Conservation (phyloP, 257 asterid genomes). For the Gentiana dahurica region DNA sequence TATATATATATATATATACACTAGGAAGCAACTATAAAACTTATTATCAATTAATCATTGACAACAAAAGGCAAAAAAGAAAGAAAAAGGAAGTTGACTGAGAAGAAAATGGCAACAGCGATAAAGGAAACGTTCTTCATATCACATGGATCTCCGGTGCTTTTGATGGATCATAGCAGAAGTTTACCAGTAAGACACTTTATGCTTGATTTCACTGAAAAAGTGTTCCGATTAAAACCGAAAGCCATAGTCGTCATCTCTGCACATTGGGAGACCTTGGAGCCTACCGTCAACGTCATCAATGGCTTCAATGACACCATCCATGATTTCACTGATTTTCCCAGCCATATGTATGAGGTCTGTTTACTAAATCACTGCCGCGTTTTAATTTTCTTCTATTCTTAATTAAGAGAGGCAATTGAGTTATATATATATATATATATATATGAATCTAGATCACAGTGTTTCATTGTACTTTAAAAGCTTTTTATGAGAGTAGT, state of each 20-base stretch:
- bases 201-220: constrained; percentile 36
- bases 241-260: constrained; percentile 44
- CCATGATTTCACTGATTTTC: constrained; percentile 63
- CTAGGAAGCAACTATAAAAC: too few relatives aligned
- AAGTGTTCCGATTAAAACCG: constrained; percentile 35
- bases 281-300: constrained; percentile 51
- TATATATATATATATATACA: too few relatives aligned
- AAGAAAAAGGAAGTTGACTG: too few relatives aligned
- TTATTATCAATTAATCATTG: not conserved
- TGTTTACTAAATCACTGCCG: too few relatives aligned
- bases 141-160: constrained; percentile 77
- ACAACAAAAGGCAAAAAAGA: not conserved
- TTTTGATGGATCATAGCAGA: constrained; percentile 44
- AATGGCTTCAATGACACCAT: constrained; percentile 45
- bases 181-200: constrained; percentile 45
- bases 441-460: too few relatives aligned
- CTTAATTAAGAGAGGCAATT: too few relatives aligned
- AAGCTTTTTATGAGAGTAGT: too few relatives aligned
- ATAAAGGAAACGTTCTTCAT: constrained; percentile 48
- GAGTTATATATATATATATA: too few relatives aligned
- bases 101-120: not conserved
- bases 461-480: too few relatives aligned
- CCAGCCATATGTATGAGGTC: constrained; percentile 62
- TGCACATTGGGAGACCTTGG: constrained; percentile 70
- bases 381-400: too few relatives aligned